A percentile compares a stretch with the other conserved stretches of the same genome.
Evolutionary conservation across 768 basidiomycete genomes (phyloP).

Genomic region (Suillus variegatus): DNA sequence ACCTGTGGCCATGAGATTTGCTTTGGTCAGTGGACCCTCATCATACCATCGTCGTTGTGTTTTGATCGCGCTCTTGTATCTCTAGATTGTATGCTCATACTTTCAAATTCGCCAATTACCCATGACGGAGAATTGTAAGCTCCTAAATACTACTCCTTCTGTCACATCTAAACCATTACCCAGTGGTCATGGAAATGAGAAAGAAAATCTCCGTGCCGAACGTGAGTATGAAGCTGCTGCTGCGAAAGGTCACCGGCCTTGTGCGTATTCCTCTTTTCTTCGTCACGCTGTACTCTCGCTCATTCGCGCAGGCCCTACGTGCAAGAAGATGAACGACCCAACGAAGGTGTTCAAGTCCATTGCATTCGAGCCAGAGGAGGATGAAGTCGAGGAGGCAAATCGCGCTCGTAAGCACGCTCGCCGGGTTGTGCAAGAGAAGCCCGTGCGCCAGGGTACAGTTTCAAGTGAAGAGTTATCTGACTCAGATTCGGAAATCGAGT

Average conservation of each 20-base stretch:
- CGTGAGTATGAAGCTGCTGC: constrained; percentile 57
- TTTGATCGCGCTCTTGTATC: not conserved
- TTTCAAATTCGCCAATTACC: constrained; percentile 50
- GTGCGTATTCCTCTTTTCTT: constrained; percentile 34
- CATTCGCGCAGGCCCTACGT: constrained; percentile 54
- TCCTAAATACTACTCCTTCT: not conserved
- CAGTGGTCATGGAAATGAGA: constrained; percentile 58
- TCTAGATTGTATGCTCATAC: constrained; percentile 56
- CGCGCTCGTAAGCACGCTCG: constrained; percentile 33
- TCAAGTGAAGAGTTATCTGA: constrained; percentile 5
- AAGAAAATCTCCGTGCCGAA: constrained; percentile 55
- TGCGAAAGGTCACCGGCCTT: constrained; percentile 60
- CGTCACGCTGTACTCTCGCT: not conserved
- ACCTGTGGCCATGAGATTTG: constrained; percentile 71
- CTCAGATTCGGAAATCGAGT: constrained; percentile 14
- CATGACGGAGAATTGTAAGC: constrained; percentile 65
- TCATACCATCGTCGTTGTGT: not conserved
- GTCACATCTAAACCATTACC: constrained; percentile 5
- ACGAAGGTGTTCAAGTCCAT: constrained; percentile 57
- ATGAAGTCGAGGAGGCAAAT: constrained; percentile 49
- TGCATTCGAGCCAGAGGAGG: constrained; percentile 70
- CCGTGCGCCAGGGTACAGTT: constrained; percentile 9
- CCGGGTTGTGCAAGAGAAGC: constrained; percentile 9
- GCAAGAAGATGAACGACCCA: constrained; percentile 63
- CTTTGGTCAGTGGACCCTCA: constrained; percentile 39